phyloP scores from a whole-genome alignment of 768 basidiomycete genomes.

The Multifurca ochricompacta region DNA sequence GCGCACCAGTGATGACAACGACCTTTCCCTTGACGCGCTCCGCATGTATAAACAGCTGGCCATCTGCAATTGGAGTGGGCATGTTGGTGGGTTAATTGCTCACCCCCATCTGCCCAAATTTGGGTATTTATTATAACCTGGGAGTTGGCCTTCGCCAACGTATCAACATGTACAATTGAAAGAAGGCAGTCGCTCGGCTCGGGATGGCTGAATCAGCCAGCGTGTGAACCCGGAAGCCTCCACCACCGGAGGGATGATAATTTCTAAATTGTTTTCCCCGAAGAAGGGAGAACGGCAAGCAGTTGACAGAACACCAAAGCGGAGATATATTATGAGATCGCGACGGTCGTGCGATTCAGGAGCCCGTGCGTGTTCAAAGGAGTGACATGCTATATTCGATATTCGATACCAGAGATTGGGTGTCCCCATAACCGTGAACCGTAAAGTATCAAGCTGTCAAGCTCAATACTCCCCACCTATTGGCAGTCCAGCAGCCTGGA shows the following conservation, averaged over 20 bases:
- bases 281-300: too few species aligned
- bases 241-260: too few species aligned
- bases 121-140: not conserved
- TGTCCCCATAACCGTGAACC: not conserved
- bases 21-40: constrained; percentile 14
- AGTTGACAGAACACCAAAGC: too few species aligned
- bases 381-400: constrained; percentile 3
- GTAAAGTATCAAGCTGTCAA: not conserved
- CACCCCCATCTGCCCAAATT: not conserved
- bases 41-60: not conserved
- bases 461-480: constrained; percentile 19
- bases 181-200: not conserved
- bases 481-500: constrained; percentile 46
- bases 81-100: not conserved
- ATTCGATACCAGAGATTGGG: not conserved
- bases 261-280: not conserved
- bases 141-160: not conserved
- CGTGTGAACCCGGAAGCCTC: not conserved
- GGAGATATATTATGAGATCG: too few species aligned
- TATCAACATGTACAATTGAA: not conserved
- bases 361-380: constrained; percentile 6
- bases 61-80: constrained; percentile 9
- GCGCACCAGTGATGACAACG: constrained; percentile 14
- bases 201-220: not conserved
- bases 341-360: too few species aligned